These are phyloP conservation scores for Diaporthe aspalathi DNA, from an alignment of 2,329 filamentous ascomycete genomes.

Conservation along the genomic window DNA sequence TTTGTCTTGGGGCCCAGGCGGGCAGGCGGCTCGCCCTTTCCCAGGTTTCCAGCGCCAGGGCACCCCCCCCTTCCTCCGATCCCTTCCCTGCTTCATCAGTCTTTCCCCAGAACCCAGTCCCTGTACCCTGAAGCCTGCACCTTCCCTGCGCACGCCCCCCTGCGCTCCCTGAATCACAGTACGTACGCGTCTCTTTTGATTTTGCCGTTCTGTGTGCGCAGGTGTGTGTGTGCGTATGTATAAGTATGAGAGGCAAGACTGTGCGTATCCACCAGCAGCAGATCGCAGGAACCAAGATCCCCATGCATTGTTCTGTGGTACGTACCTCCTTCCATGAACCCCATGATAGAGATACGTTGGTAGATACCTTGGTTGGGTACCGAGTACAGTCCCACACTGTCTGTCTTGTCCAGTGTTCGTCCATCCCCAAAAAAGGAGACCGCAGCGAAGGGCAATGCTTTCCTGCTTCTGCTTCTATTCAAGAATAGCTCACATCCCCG, in stretches of 20 bases:
- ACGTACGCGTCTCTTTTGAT: not conserved
- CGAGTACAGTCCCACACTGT: slow-evolving; percentile 18
- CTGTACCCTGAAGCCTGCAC: slow-evolving; percentile 1
- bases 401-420: not conserved
- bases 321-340: not conserved
- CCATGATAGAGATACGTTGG: not conserved
- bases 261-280: slow-evolving; percentile 5
- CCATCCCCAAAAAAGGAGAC: slow-evolving; percentile 16
- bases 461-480: slow-evolving; percentile 2
- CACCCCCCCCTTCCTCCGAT: not conserved
- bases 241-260: no score
- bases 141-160: slow-evolving; percentile 11
- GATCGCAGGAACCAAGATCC: not conserved
- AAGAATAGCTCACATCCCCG: slow-evolving; percentile 25
- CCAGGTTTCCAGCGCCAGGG: slow-evolving; percentile 8
- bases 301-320: slow-evolving; percentile 27
- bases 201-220: not conserved
- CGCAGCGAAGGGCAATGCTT: no score
- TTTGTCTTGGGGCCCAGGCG: slow-evolving; percentile 17
- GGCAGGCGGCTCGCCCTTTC: slow-evolving; percentile 13
- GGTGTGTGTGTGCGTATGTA: no score
- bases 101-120: slow-evolving; percentile 25
- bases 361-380: not conserved
- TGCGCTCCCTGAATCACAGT: slow-evolving; percentile 14
- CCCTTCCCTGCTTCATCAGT: not conserved